These are phyloP conservation scores for Pyronema domesticum DNA, from an alignment of 495 filamentous ascomycete genomes.

Conservation along the genomic window DNA sequence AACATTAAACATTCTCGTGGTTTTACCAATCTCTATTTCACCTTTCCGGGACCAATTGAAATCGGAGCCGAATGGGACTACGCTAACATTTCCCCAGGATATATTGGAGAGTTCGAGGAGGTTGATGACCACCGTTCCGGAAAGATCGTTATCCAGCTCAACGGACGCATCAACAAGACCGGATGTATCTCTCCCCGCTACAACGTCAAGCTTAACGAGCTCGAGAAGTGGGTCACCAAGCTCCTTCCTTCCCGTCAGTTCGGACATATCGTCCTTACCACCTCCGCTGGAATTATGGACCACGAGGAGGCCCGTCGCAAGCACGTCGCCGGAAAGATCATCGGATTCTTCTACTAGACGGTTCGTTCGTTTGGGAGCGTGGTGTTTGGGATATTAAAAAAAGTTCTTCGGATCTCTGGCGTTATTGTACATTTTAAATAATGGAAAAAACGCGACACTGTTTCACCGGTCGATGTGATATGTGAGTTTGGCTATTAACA, in stretches of 20 bases:
- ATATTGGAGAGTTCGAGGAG: slow-evolving; percentile 99
- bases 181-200: slow-evolving; percentile 97
- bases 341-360: slow-evolving; percentile 14
- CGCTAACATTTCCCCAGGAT: slow-evolving; percentile 41
- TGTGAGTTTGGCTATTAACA: too few species aligned
- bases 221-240: slow-evolving; percentile 99
- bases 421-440: not conserved
- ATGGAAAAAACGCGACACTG: not conserved
- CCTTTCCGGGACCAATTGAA: not conserved
- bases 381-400: not conserved
- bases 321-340: slow-evolving; percentile 37
- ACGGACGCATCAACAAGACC: slow-evolving; percentile 91
- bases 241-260: slow-evolving; percentile 98
- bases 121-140: slow-evolving; percentile 97
- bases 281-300: slow-evolving; percentile 98
- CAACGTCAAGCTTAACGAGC: slow-evolving; percentile 90
- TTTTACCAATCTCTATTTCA: not conserved
- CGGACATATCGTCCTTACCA: slow-evolving; percentile 96
- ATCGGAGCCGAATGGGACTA: slow-evolving; percentile 11
- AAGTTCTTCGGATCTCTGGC: not conserved
- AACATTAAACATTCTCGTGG: slow-evolving; percentile 91
- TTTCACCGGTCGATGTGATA: not conserved
- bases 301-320: slow-evolving; percentile 97
- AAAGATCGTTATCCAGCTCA: slow-evolving; percentile 95
- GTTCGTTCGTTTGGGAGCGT: not conserved